Percentiles rank a stretch among this genome's conserved stretches.
These are phyloP conservation scores for Kalanchoe fedtschenkoi DNA, from an alignment of 164 flowering plant genomes.

Conservation along the genomic window DNA sequence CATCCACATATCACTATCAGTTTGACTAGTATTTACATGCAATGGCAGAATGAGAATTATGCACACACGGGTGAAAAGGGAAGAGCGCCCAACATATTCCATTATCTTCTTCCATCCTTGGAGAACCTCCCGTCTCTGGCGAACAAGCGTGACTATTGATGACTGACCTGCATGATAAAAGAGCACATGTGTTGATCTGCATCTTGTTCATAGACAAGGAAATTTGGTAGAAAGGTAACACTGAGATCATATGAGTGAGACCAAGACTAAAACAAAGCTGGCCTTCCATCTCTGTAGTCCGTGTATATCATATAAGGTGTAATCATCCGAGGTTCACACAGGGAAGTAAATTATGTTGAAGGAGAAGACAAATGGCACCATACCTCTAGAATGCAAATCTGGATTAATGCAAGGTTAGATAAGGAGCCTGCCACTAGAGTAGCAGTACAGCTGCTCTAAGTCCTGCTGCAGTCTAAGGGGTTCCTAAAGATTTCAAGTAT, in stretches of 20 bases:
- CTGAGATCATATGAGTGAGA: too few species aligned
- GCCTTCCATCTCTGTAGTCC: too few species aligned
- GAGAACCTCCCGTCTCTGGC: slow-evolving; percentile 53
- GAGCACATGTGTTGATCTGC: too few species aligned
- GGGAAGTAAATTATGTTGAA: neutral
- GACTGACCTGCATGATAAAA: slow-evolving; percentile 52
- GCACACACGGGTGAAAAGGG: too few species aligned
- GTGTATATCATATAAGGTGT: too few species aligned
- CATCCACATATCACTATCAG: slow-evolving; percentile 26
- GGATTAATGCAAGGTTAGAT: slow-evolving; percentile 92
- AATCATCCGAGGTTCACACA: too few species aligned
- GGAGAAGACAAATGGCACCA: neutral
- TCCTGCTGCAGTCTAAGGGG: slow-evolving; percentile 97
- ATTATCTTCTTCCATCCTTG: slow-evolving; percentile 25
- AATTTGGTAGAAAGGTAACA: too few species aligned
- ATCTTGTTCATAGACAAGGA: too few species aligned
- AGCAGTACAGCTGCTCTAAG: slow-evolving; percentile 87
- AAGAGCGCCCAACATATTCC: slow-evolving; percentile 30
- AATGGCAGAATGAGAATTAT: slow-evolving; percentile 29
- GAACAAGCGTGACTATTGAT: slow-evolving; percentile 37
- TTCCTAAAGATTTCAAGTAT: slow-evolving; percentile 24
- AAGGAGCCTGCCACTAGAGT: slow-evolving; percentile 87
- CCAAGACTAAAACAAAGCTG: too few species aligned
- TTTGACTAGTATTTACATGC: slow-evolving; percentile 24
- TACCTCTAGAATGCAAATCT: slow-evolving; percentile 95